Evolutionary conservation across 78 protist species (phyloP).

Genomic region (Corallochytrium limacisporum): DNA sequence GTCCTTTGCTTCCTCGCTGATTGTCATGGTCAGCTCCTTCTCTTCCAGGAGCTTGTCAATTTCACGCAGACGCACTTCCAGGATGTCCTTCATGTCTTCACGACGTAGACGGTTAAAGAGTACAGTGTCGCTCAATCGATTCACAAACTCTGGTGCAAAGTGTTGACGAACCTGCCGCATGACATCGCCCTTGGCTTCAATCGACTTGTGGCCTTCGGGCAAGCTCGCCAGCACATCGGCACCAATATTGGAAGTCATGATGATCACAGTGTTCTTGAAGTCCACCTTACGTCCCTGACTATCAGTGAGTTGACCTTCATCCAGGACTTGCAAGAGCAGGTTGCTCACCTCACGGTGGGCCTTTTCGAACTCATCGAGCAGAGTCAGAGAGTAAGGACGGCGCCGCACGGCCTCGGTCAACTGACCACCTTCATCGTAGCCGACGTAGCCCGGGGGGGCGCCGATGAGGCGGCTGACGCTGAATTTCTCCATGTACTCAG

Average conservation of each 20-base stretch:
- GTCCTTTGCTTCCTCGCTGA: constrained; percentile 27
- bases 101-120: constrained; percentile 57
- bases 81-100: not conserved
- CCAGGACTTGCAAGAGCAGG: constrained; percentile 88
- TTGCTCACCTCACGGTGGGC: constrained; percentile 73
- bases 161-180: constrained; percentile 43
- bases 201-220: not conserved
- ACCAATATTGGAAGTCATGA: constrained; percentile 87
- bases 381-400: constrained; percentile 82
- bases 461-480: not conserved
- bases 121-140: constrained; percentile 84
- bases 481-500: constrained; percentile 76
- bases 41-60: constrained; percentile 45
- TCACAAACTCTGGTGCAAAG: constrained; percentile 90
- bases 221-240: constrained; percentile 25
- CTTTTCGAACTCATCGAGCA: constrained; percentile 94
- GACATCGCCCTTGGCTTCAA: constrained; percentile 19
- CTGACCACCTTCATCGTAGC: constrained; percentile 92
- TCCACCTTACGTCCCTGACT: constrained; percentile 82
- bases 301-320: constrained; percentile 96
- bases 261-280: constrained; percentile 69
- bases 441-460: not conserved
- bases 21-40: constrained; percentile 22
- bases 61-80: constrained; percentile 17
- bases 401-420: constrained; percentile 93